Base-by-base conservation (phyloP, 2,329 filamentous ascomycete genomes). In the Septoria linicola region DNA sequence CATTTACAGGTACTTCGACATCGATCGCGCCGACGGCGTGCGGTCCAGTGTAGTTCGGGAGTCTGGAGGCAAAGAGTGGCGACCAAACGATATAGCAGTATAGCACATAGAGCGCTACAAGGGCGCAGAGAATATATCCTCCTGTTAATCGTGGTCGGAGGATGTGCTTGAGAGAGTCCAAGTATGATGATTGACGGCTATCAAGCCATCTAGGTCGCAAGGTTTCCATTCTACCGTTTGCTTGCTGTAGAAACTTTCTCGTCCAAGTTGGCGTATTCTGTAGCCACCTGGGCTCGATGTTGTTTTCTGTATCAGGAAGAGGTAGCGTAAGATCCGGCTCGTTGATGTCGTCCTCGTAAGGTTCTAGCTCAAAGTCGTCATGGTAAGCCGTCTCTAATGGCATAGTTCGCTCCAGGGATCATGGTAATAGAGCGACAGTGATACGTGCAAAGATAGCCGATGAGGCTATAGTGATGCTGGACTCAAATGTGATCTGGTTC, bases 21-120 rank as follows among this genome's bases (percentile, higher is more conserved):
- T 74, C 72, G 16, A 73, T 58, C 3, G 69, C 64, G 2, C 72
- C 72, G 10, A 74, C 71, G 32, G 68, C 64, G 57, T 72, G 66
- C 3, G 63, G 63, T 16, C 72, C 72, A 2, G 70, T 70, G 41
- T 73, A 73, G 30, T 62, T 55, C 31, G 72, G 72, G 20, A 74
- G 62, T 13, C 67, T 67, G 4, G 67, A 59, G 19, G 66, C 69
- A 17, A 74, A 66, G 10, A 72, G 68, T 7, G 70, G 70, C 45
- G 71, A 62, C 20, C 64, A 68, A 41, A 70, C 62, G 5, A 72
- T 57, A 21, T 72, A 66, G 39, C 71, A 62, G 51, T 69, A 67
- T 32, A 72, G 66, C 2, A 72, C 40, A 51, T 66, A 66, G n/a
- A 66, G 43, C 3, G 52, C 30, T 10, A 56, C 14, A 3, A 54